Base-by-base conservation (phyloP, 176 grass and related monocot species). In the Bolboschoenus planiculmis region DNA sequence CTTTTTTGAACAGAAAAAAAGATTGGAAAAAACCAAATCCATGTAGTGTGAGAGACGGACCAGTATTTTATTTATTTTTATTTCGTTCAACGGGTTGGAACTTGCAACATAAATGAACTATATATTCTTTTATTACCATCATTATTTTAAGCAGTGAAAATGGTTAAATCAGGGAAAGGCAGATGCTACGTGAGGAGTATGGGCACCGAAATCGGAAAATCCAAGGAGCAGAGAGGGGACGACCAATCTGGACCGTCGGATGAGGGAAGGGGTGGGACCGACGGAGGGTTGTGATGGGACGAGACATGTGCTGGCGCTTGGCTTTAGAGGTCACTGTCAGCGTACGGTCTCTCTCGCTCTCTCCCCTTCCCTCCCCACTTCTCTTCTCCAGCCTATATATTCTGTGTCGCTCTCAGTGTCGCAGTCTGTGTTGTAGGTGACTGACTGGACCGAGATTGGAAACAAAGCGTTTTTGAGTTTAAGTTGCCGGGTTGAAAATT, bases 241-340 rank as follows among this genome's bases (percentile, higher is more conserved):
- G 53, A 64, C 0, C 0, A 54, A 85, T 85, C 74, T 65, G 68
- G 74, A 6, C 72, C 84, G 84, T 85, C 2, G 13, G 74, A 85
- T 85, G 13, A 39, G 20, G 27, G 3, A n/a, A 55, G 14, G 72
- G 1, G 84, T 80, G 84, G 82, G 84, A 10, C 72, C 84, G 20
- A 10, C 37, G 47, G 20, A 59, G 30, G 51, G 68, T 36, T 62
- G n/a, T 79, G 84, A 85, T 85, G 84, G 70, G 84, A 85, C 84
- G 73, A 64, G 74, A 78, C 84, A 39, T 85, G 84, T 55, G 84
- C 84, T 78, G 84, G 65, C 30, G 15, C 68, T 75, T 39, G 66
- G 66, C 71, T 82, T 85, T 85, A 62, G 66, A 77, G 48, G 67
- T 85, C 63, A 14, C 33, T 61, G 83, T 78, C 83, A 85, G 35